These are phyloP conservation scores for Neopestalotiopsis rosae DNA, from an alignment of 2,329 filamentous ascomycete species.

Conservation along the genomic window DNA sequence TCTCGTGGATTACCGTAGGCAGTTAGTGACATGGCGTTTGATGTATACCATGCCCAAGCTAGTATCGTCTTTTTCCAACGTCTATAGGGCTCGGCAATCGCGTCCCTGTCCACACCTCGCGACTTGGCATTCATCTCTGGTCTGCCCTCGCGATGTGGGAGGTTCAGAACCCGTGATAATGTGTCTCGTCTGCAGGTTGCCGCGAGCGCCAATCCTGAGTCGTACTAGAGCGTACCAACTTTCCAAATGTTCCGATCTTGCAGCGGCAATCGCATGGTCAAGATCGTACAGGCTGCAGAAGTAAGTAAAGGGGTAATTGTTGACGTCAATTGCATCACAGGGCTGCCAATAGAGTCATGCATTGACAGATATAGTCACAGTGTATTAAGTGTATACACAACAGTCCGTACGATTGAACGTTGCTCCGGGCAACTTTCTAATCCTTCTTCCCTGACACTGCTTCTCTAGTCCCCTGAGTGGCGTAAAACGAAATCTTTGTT, in stretches of 20 bases:
- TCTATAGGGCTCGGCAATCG: neutral
- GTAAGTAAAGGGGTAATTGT: neutral
- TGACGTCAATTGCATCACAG: neutral
- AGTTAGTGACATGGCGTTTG: neutral
- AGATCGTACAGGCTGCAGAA: neutral
- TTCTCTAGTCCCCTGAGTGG: neutral
- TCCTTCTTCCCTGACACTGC: neutral
- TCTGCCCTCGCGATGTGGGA: neutral
- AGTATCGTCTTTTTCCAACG: neutral
- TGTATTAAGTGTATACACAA: slow-evolving; percentile 1
- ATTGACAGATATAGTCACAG: neutral
- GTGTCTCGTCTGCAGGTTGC: neutral
- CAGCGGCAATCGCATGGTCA: neutral
- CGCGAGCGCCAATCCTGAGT: neutral
- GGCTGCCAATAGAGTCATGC: neutral
- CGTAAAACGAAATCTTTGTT: neutral
- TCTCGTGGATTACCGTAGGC: neutral
- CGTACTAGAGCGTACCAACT: neutral
- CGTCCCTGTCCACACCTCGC: neutral
- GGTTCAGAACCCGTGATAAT: neutral
- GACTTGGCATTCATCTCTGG: neutral
- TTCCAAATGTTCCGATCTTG: neutral
- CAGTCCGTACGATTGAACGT: neutral
- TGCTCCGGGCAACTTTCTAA: neutral
- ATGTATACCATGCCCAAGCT: neutral